Conservation (phyloP, 2,329 filamentous ascomycete genomes). For the Dactylella cylindrospora region DNA sequence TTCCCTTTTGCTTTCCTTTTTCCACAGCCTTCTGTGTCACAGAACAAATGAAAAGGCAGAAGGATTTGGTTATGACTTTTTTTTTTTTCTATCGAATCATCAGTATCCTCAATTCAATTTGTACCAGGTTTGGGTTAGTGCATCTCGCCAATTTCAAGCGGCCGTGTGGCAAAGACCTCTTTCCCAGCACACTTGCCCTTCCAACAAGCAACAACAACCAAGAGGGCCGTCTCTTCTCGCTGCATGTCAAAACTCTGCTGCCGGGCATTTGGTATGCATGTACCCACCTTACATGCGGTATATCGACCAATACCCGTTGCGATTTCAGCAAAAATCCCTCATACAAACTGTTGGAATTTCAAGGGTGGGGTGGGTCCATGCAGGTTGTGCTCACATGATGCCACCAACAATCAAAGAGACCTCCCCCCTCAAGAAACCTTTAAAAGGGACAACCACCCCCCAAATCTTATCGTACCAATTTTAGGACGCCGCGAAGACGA, state of each 20-base stretch:
- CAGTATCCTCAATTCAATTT: too few relatives aligned
- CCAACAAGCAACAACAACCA: neutral
- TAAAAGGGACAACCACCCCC: conserved; percentile 30
- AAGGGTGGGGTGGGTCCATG: conserved; percentile 4
- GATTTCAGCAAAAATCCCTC: conserved; percentile 44
- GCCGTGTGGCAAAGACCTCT: too few relatives aligned
- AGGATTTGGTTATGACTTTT: too few relatives aligned
- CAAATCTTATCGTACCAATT: too few relatives aligned
- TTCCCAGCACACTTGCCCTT: conserved; percentile 3
- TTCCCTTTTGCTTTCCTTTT: neutral
- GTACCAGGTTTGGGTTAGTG: too few relatives aligned
- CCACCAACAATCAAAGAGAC: too few relatives aligned
- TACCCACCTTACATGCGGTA: too few relatives aligned
- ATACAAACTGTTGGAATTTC: conserved; percentile 20
- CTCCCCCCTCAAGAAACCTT: conserved; percentile 34
- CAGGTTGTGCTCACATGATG: conserved; percentile 19
- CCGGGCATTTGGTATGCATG: neutral
- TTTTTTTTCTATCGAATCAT: too few relatives aligned
- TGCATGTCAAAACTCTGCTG: neutral
- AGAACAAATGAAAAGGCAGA: conserved; percentile 12
- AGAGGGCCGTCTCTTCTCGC: neutral
- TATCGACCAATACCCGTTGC: too few relatives aligned
- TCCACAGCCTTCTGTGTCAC: conserved; percentile 18
- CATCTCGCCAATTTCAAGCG: too few relatives aligned
- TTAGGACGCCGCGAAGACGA: too few relatives aligned